Conservation (phyloP, 352 stramenopile genomes). For the Phytophthora cryptogea region DNA sequence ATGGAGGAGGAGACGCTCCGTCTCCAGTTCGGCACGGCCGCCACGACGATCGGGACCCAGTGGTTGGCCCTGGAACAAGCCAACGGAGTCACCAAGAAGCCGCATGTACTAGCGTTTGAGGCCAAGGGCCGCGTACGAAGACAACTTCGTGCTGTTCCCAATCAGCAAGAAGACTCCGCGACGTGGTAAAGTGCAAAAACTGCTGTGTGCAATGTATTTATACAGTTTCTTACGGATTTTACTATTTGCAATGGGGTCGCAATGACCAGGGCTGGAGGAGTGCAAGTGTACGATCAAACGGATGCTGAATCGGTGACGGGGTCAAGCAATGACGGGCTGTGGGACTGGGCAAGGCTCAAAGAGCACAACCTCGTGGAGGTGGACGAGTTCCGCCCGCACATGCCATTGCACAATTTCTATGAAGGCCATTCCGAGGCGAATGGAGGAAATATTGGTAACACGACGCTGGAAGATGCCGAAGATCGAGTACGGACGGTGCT, state of each 20-base stretch:
- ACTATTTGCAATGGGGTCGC: background rate
- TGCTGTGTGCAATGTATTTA: background rate
- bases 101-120: constrained; percentile 71
- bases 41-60: constrained; percentile 71
- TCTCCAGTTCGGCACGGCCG: constrained; percentile 72
- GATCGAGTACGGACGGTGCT: constrained; percentile 64
- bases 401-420: constrained; percentile 86
- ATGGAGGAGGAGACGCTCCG: constrained; percentile 60
- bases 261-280: constrained; percentile 45
- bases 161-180: constrained; percentile 33
- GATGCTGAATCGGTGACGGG: constrained; percentile 13
- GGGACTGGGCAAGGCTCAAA: constrained; percentile 58
- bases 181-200: constrained; percentile 38
- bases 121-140: constrained; percentile 57
- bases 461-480: constrained; percentile 64
- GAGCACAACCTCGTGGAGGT: constrained; percentile 74
- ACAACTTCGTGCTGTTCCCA: constrained; percentile 18
- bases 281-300: constrained; percentile 74
- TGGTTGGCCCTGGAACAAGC: constrained; percentile 50
- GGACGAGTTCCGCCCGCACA: constrained; percentile 71
- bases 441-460: constrained; percentile 55
- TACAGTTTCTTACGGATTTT: constrained; percentile 2
- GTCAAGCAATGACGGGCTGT: constrained; percentile 38
- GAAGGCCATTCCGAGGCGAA: constrained; percentile 53
- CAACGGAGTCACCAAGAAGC: constrained; percentile 45